Conservation (phyloP, 805 yeast species). For the Starmera amethionina region DNA sequence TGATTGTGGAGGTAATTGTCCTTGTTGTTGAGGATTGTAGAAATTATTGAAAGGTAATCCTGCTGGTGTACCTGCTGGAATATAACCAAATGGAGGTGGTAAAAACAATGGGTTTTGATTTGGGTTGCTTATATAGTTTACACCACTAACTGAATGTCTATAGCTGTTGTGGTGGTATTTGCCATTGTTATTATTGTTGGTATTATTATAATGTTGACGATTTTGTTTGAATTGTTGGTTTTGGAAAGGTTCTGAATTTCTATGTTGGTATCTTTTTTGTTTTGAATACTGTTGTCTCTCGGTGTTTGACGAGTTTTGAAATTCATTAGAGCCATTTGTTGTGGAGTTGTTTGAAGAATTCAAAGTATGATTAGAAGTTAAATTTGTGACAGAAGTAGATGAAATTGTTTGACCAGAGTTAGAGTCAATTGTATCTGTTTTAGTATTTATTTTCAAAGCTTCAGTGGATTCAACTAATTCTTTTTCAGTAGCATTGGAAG, state of each 20-base stretch:
- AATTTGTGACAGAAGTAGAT: neutral
- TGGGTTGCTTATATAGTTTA: slow-evolving; percentile 3
- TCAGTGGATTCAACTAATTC: neutral
- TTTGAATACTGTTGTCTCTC: neutral
- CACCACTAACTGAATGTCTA: slow-evolving; percentile 13
- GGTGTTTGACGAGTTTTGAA: no score
- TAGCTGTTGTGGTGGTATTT: slow-evolving; percentile 3
- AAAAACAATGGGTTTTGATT: neutral
- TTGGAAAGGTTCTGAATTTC: slow-evolving; percentile 13
- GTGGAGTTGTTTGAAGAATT: no score
- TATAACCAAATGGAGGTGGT: slow-evolving; percentile 4
- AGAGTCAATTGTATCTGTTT: neutral
- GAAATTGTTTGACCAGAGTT: neutral
- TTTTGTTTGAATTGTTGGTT: slow-evolving; percentile 1
- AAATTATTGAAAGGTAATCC: neutral
- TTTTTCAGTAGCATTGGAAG: neutral
- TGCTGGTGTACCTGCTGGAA: slow-evolving; percentile 1
- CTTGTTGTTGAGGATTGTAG: neutral
- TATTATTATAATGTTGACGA: neutral
- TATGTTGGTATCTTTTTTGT: slow-evolving; percentile 5
- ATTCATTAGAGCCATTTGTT: no score
- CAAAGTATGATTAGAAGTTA: neutral
- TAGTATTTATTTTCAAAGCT: neutral
- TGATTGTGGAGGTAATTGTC: neutral
- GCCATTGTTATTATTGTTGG: slow-evolving; percentile 6